Conservation (phyloP, 2,329 filamentous ascomycete species). For the Fusarium duplospermum region DNA sequence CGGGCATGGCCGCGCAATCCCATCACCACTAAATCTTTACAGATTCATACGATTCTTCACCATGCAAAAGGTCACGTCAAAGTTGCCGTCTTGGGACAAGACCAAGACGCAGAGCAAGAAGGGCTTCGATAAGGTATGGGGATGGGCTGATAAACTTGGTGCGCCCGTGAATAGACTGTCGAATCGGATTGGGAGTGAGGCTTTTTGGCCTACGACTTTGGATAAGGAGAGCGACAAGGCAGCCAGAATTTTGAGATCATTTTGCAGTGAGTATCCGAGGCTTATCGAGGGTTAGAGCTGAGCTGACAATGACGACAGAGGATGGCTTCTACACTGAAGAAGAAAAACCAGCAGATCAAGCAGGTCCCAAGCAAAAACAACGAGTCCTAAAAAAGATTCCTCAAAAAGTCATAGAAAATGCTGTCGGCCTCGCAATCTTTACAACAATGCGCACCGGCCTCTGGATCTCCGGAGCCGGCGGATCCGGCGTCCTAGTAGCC, state of each 20-base stretch:
- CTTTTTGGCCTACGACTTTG: slow-evolving; percentile 86
- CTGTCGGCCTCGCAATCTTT: slow-evolving; percentile 77
- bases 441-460: slow-evolving; percentile 75
- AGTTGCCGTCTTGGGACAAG: slow-evolving; percentile 61
- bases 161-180: slow-evolving; percentile 82
- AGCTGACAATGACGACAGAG: slow-evolving; percentile 48
- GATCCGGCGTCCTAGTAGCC: slow-evolving; percentile 72
- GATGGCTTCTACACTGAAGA: slow-evolving; percentile 63
- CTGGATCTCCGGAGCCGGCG: slow-evolving; percentile 75
- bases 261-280: slow-evolving; percentile 75
- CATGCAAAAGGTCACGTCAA: slow-evolving; percentile 52
- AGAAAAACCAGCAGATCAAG: slow-evolving; percentile 39
- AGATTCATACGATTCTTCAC: background rate
- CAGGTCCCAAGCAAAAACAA: slow-evolving; percentile 54
- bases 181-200: slow-evolving; percentile 82
- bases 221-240: slow-evolving; percentile 93
- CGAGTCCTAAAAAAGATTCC: slow-evolving; percentile 65
- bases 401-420: slow-evolving; percentile 69
- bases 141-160: slow-evolving; percentile 63
- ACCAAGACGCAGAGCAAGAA: slow-evolving; percentile 69
- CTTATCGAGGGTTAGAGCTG: background rate
- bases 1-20: background rate
- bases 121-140: slow-evolving; percentile 80
- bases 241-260: slow-evolving; percentile 83
- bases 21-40: background rate